Evolutionary conservation across 2,329 filamentous ascomycete species (phyloP), one percentile per base, ranked within the genome.

Genomic region (Westerdykella sp.): DNA sequence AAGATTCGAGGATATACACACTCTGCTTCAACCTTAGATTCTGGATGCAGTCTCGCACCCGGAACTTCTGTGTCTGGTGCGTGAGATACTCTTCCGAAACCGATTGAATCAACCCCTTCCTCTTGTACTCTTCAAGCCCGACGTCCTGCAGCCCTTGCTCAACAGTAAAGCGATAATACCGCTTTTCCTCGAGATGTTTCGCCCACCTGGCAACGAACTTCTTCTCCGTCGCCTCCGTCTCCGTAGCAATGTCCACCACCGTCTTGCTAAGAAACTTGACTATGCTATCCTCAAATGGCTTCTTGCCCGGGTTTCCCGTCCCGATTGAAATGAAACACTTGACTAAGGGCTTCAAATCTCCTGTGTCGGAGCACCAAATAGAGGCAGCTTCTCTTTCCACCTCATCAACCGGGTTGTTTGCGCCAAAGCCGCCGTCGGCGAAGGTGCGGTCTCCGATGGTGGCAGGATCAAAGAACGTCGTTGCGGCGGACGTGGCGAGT

Each of bases 341-440:
- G 21, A 52, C 31, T 9, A 44, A 43, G n/a, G 41, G 47, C 12
- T 38, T 23, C 13, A 40, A 34, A 22, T 55, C 44, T 7, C 51
- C 38, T 34, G 42, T 34, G 23, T 43, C 47, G 18, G 47, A 39
- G 3, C 42, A 38, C 53, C 50, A 54, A 9, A 42, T 40, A 7
- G 40, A 18, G 25, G 48, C 43, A 9, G 52, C 37, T 50, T 74
- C 59, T 18, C 60, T 58, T 66, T 63, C 70, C 5, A 74, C 47
- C 28, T 65, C 49, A 6, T 55, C 47, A n/a, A 73, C 57, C 1
- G 73, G 74, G 44, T 77, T 77, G 54, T 76, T 77, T 13, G 46
- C 43, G 10, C 48, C 43, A 11, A 47, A 23, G 1, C 12, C 43
- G 14, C 69, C 72, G 48, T 76, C 73, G 10, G 71, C 57, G 46